Evolutionary conservation across 805 yeast genomes (phyloP).

Genomic region (Cyberlindnera mississippiensis): DNA sequence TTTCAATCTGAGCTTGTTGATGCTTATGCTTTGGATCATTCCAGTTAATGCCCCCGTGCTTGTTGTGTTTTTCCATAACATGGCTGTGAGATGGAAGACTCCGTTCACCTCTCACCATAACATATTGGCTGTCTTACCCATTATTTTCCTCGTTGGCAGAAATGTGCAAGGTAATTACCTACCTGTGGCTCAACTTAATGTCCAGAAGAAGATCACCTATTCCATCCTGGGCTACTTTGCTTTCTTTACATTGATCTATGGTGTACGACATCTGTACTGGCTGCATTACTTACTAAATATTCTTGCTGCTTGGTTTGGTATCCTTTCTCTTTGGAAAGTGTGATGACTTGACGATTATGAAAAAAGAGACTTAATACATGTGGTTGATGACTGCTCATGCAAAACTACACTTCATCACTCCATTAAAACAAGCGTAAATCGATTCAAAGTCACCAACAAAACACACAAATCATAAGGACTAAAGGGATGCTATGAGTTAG

Average conservation of each 20-base stretch:
- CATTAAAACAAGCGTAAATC: too few relatives aligned
- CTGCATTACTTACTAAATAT: slow-evolving; percentile 72
- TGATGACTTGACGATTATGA: not conserved
- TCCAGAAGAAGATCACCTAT: slow-evolving; percentile 32
- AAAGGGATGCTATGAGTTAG: too few relatives aligned
- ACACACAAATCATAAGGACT: not conserved
- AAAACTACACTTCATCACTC: not conserved
- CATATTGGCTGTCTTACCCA: slow-evolving; percentile 70
- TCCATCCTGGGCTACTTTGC: slow-evolving; percentile 47
- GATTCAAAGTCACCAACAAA: too few relatives aligned
- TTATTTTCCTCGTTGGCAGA: slow-evolving; percentile 53
- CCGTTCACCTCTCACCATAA: slow-evolving; percentile 88
- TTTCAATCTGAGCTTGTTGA: slow-evolving; percentile 57
- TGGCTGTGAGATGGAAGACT: slow-evolving; percentile 73
- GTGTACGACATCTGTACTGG: slow-evolving; percentile 81
- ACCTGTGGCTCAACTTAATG: slow-evolving; percentile 32
- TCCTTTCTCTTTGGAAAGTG: slow-evolving; percentile 23
- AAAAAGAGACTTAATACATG: not conserved
- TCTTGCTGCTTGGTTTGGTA: slow-evolving; percentile 49
- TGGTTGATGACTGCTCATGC: not conserved
- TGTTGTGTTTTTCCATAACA: slow-evolving; percentile 77
- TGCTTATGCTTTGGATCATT: slow-evolving; percentile 71
- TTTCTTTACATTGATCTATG: slow-evolving; percentile 64
- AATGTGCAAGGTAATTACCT: slow-evolving; percentile 47
- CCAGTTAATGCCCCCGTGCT: slow-evolving; percentile 78